These are phyloP conservation scores for Kwoniella newhampshirensis DNA, from an alignment of 768 basidiomycete species.

Conservation along the genomic window DNA sequence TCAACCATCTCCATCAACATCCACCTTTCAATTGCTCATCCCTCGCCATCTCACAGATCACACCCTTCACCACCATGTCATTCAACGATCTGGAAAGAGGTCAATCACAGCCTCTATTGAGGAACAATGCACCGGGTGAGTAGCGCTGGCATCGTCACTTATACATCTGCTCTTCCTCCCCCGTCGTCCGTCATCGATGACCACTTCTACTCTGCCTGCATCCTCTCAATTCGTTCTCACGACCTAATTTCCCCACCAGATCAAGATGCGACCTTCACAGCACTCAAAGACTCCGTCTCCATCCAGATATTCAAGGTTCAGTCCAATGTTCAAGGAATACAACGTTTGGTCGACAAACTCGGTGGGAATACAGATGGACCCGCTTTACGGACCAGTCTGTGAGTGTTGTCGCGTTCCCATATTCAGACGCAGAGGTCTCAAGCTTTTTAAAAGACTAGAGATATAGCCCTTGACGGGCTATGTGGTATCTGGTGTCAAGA, in stretches of 20 bases:
- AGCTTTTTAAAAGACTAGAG: too few species aligned
- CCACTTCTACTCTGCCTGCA: neutral
- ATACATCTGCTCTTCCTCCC: constrained; percentile 1
- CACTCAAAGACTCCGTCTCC: constrained; percentile 58
- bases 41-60: neutral
- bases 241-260: constrained; percentile 22
- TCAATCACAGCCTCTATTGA: constrained; percentile 39
- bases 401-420: constrained; percentile 50
- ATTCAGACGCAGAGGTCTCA: too few species aligned
- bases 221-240: neutral
- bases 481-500: too few species aligned
- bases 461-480: too few species aligned
- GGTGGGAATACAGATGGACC: constrained; percentile 81
- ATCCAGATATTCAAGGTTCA: constrained; percentile 99
- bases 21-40: neutral
- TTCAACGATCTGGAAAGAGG: constrained; percentile 52
- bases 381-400: constrained; percentile 78
- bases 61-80: constrained; percentile 29
- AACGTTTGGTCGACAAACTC: constrained; percentile 94
- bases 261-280: constrained; percentile 71
- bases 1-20: too few species aligned
- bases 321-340: constrained; percentile 90
- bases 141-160: neutral
- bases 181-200: constrained; percentile 2
- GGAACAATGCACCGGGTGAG: constrained; percentile 36